Evolutionary conservation across 176 grass and related monocot species (phyloP), one percentile per base, ranked within the genome.

Genomic region (Guadua angustifolia): DNA sequence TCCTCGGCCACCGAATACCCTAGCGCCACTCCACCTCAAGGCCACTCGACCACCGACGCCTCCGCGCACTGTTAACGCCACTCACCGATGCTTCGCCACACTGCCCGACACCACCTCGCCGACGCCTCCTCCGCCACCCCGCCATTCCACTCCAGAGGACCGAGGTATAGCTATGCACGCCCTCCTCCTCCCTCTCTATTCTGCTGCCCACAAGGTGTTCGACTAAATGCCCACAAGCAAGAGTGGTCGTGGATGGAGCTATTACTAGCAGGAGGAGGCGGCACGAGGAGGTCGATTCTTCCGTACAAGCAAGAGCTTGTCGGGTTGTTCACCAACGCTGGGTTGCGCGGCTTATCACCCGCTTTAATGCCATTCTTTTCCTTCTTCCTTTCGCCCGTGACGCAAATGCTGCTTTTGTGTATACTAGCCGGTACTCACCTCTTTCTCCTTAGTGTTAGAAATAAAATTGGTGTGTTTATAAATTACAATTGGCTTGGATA

Each of bases 231-330:
- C n/a, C n/a, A n/a, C n/a, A n/a, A n/a, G n/a, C n/a, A n/a, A n/a
- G n/a, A n/a, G 50, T 21, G 82, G 63, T 38, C 32, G 62, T 9
- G 55, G 74, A 7, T 43, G 88, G 88, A 78, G 39, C 38, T 94
- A 99, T 46, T 87, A 92, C 84, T 12, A 66, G 57, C 66, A 13
- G n/a, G n/a, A n/a, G n/a, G n/a, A n/a, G n/a, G 42, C 40, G 62
- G 80, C 66, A 71, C n/a, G 47, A 86, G 96, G 65, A 84, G 63
- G 3, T 95, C 96, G 58, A 95, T 92, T 3, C 88, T 95, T 1
- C 96, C 95, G 62, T 95, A 98, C 87, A 98, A 79, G 86, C 91
- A 86, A 70, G 93, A 98, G 35, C 74, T 95, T 8, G 85, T 98
- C 66, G 89, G 91, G 10, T 81, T 98, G 51, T 93, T 95, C 83